Evolutionary conservation across 177 flowering plant species (phyloP), one percentile per base, ranked within the genome.

Genomic region (Tripterygium wilfordii): DNA sequence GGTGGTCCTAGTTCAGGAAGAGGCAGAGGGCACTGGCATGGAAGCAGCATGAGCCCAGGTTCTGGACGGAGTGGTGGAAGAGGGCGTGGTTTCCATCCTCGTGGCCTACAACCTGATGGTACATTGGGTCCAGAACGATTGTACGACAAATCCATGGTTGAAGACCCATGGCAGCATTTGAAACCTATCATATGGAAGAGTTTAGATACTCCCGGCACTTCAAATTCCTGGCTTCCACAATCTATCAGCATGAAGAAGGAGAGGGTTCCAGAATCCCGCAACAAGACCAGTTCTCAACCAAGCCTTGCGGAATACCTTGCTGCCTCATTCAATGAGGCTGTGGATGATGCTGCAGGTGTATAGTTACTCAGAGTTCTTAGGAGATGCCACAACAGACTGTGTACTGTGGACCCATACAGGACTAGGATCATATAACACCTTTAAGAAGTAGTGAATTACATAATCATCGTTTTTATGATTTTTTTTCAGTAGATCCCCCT

Each of bases 251-350:
- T 33, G 56, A 76, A 83, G 42, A 76, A 65, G 27, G 52, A 68
- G 9, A 65, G 56, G 58, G 55, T 58, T 48, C 29, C 73, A 17
- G 72, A 72, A 43, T 18, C 67, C 41, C 33, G 58, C 3, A 44
- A 23, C 8, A 53, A 47, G 36, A 57, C 58, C 9, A 61, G 57
- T 41, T 49, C 77, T 29, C 48, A 63, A 33, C 60, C 53, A 31
- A 85, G 77, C 72, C 79, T 88, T 45, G 95, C 96, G 1, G 84
- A 85, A 42, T 80, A 60, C 62, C 57, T 88, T 24, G 77, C 88
- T 39, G 78, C 77, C 25, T 63, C 90, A 0, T 60, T 82, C 20
- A 72, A 75, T 53, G 87, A 73, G 49, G 80, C 79, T 33, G 51
- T 49, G 8, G 42, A 54, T 3, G 72, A 70, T 42, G 61, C 41